These are phyloP conservation scores for Coemansia aciculifera DNA, from an alignment of 192 early-diverging fungal species.

Conservation along the genomic window DNA sequence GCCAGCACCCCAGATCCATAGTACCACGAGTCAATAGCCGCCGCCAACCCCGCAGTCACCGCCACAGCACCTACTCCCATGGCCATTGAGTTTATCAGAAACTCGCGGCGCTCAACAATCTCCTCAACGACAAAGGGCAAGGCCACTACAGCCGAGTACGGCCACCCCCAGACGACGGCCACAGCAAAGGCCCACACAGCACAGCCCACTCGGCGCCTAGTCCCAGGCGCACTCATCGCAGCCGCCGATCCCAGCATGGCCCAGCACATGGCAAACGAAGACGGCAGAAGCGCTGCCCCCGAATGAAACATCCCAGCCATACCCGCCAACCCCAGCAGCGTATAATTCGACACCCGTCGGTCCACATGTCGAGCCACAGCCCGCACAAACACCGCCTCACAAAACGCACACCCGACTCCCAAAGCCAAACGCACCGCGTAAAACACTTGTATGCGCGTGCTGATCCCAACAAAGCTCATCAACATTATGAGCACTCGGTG, in stretches of 20 bases:
- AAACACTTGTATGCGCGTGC: conserved; percentile 62
- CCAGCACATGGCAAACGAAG: conserved; percentile 90
- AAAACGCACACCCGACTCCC: conserved; percentile 61
- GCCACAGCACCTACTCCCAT: conserved; percentile 33
- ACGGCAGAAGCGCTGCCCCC: conserved; percentile 80
- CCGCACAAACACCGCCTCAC: conserved; percentile 72
- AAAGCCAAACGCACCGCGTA: conserved; percentile 68
- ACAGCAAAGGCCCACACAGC: conserved; percentile 65
- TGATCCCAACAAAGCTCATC: conserved; percentile 43
- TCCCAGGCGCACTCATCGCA: conserved; percentile 60
- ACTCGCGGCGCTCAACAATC: conserved; percentile 45
- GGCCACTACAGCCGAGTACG: conserved; percentile 75
- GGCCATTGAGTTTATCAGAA: conserved; percentile 14
- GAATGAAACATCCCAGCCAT: conserved; percentile 89
- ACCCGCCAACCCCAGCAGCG: conserved; percentile 61
- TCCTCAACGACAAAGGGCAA: conserved; percentile 79
- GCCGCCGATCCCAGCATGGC: conserved; percentile 73
- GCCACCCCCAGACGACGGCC: conserved; percentile 79
- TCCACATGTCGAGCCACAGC: conserved; percentile 63
- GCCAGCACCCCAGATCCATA: conserved; percentile 73
- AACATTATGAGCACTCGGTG: conserved; percentile 58
- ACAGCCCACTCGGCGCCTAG: conserved; percentile 55
- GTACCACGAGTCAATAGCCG: conserved; percentile 72
- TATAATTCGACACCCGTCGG: conserved; percentile 66
- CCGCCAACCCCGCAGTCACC: conserved; percentile 52